Conservation (phyloP, 2,329 filamentous ascomycete genomes). For the Talaromyces atroroseus region DNA sequence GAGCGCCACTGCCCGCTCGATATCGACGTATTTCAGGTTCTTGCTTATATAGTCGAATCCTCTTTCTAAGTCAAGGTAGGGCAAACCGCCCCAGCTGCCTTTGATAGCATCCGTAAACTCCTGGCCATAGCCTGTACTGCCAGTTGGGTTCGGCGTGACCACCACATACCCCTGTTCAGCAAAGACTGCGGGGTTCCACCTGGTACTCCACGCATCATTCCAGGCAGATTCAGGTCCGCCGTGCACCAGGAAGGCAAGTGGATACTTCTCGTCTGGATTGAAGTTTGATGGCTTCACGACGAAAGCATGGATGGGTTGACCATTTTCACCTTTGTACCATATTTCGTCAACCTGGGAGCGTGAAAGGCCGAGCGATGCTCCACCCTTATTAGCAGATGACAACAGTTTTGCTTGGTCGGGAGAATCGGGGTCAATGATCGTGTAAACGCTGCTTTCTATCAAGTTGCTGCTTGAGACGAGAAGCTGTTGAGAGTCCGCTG, state of each 20-base stretch:
- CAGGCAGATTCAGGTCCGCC: constrained; percentile 49
- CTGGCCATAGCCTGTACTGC: constrained; percentile 54
- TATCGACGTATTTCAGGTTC: constrained; percentile 50
- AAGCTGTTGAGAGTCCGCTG: constrained; percentile 30
- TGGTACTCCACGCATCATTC: constrained; percentile 50
- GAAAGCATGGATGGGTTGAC: constrained; percentile 41
- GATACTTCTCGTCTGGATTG: constrained; percentile 44
- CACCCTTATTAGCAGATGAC: constrained; percentile 34
- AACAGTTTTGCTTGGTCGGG: constrained; percentile 27
- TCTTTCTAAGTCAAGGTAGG: constrained; percentile 52
- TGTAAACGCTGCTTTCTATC: constrained; percentile 42
- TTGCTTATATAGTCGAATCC: constrained; percentile 49
- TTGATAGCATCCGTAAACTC: constrained; percentile 49
- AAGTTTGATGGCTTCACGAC: constrained; percentile 46
- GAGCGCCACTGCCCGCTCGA: constrained; percentile 47
- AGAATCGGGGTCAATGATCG: constrained; percentile 33
- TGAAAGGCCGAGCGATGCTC: constrained; percentile 38
- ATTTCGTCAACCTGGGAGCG: constrained; percentile 39
- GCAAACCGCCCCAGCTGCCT: constrained; percentile 49
- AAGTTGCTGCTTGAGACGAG: constrained; percentile 41
- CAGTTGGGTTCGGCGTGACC: constrained; percentile 55
- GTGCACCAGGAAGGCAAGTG: constrained; percentile 50
- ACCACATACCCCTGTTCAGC: constrained; percentile 59
- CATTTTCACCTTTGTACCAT: constrained; percentile 43
- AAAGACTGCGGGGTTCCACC: constrained; percentile 53